phyloP scores from a whole-genome alignment of 208 protist species.

The Wallacemonas sp. region DNA sequence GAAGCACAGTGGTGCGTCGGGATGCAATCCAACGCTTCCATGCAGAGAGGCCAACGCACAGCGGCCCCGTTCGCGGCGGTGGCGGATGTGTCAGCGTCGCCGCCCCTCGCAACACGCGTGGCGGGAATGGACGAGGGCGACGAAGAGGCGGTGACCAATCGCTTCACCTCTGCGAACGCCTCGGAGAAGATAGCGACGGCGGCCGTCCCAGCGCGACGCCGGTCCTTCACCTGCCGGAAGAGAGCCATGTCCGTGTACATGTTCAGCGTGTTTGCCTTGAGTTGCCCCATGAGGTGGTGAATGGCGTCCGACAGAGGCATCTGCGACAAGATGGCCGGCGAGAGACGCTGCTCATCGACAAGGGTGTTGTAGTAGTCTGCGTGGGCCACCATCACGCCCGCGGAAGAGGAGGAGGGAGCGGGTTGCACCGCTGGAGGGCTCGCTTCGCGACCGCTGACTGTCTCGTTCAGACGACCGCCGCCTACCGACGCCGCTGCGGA shows the following conservation, averaged over 20 bases:
- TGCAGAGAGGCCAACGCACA: constrained; percentile 68
- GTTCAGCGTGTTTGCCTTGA: constrained; percentile 88
- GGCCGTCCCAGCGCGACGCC: constrained; percentile 41
- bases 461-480: neutral
- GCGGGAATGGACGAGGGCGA: constrained; percentile 11
- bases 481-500: constrained; percentile 1
- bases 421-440: constrained; percentile 1
- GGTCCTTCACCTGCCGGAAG: constrained; percentile 78
- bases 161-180: constrained; percentile 78
- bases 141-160: constrained; percentile 39
- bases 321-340: constrained; percentile 58
- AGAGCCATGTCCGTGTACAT: constrained; percentile 83
- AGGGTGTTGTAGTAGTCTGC: constrained; percentile 35
- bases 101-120: constrained; percentile 11
- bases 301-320: constrained; percentile 62
- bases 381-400: constrained; percentile 35
- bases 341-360: constrained; percentile 62
- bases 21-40: constrained; percentile 65
- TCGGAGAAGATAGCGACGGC: constrained; percentile 78
- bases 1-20: constrained; percentile 70
- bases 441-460: neutral
- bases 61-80: constrained; percentile 8
- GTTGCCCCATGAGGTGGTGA: constrained; percentile 74
- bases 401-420: neutral
- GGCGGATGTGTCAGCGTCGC: constrained; percentile 14